Evolutionary conservation across 2,329 filamentous ascomycete genomes (phyloP).

Genomic region (Penicillium sp.): DNA sequence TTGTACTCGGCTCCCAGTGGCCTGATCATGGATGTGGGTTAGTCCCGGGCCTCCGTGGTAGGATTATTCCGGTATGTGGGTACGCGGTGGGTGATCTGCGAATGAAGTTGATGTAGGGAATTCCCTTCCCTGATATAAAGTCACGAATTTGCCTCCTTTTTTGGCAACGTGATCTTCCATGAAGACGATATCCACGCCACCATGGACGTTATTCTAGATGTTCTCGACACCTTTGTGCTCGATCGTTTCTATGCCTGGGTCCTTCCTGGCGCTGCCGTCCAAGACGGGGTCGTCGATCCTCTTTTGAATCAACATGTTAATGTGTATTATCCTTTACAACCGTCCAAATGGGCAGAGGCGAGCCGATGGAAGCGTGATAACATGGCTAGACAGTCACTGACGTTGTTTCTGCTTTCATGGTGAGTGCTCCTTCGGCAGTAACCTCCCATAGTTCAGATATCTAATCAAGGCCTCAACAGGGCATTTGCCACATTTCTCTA

Average conservation of each 20-base stretch:
- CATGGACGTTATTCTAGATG: conserved; percentile 86
- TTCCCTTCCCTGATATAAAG: neutral
- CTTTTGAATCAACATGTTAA: conserved; percentile 26
- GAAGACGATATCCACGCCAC: conserved; percentile 18
- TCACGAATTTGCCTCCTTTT: neutral
- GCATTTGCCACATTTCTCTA: conserved; percentile 80
- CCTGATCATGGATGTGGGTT: neutral
- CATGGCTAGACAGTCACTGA: conserved; percentile 28
- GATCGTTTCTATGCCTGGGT: conserved; percentile 69
- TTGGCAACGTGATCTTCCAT: neutral
- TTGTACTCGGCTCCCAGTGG: neutral
- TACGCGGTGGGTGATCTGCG: neutral
- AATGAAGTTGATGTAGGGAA: neutral
- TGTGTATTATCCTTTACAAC: conserved; percentile 25
- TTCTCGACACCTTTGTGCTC: conserved; percentile 72
- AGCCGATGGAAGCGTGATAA: conserved; percentile 32
- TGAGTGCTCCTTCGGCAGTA: conserved; percentile 4
- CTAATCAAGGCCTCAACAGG: conserved; percentile 50
- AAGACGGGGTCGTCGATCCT: neutral
- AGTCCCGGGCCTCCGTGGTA: neutral
- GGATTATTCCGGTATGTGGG: neutral
- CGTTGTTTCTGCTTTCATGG: conserved; percentile 32
- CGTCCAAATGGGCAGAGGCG: conserved; percentile 27
- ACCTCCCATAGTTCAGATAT: neutral
- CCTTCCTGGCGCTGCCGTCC: conserved; percentile 13